Evolutionary conservation across 768 basidiomycete species (phyloP).

Genomic region (Psilocybe azurescens): DNA sequence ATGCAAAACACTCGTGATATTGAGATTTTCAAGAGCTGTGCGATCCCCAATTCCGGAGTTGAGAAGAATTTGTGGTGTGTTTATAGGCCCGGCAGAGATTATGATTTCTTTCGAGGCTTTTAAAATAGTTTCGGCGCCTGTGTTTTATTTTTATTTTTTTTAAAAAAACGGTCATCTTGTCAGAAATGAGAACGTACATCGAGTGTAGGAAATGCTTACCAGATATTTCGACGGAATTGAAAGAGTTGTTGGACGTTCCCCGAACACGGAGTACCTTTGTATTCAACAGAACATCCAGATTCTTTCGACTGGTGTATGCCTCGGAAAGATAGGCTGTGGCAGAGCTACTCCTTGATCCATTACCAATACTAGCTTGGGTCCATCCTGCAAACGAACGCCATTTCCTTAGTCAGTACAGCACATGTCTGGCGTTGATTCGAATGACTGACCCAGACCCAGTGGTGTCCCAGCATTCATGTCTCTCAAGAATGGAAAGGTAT

Average conservation of each 20-base stretch:
- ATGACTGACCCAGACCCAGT: slow-evolving; percentile 41
- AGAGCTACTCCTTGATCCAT: slow-evolving; percentile 29
- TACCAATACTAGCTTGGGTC: slow-evolving; percentile 27
- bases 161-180: too few relatives aligned
- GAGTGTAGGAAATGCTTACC: neutral
- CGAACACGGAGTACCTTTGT: slow-evolving; percentile 29
- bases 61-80: slow-evolving; percentile 41
- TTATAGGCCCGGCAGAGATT: slow-evolving; percentile 43
- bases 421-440: too few relatives aligned
- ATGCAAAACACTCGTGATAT: slow-evolving; percentile 32
- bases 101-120: slow-evolving; percentile 60
- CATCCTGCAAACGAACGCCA: slow-evolving; percentile 18
- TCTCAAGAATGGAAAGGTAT: slow-evolving; percentile 39
- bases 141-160: neutral
- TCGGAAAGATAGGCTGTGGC: slow-evolving; percentile 29
- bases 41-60: slow-evolving; percentile 41
- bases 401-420: neutral
- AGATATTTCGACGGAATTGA: slow-evolving; percentile 11
- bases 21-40: slow-evolving; percentile 25
- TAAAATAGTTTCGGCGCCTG: slow-evolving; percentile 1
- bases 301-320: slow-evolving; percentile 25
- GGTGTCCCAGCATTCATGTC: slow-evolving; percentile 49
- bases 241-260: slow-evolving; percentile 3
- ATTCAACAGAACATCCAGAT: slow-evolving; percentile 36
- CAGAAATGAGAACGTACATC: neutral